Conservation (phyloP, 345 rosid species). For the Pugionium cornutum region DNA sequence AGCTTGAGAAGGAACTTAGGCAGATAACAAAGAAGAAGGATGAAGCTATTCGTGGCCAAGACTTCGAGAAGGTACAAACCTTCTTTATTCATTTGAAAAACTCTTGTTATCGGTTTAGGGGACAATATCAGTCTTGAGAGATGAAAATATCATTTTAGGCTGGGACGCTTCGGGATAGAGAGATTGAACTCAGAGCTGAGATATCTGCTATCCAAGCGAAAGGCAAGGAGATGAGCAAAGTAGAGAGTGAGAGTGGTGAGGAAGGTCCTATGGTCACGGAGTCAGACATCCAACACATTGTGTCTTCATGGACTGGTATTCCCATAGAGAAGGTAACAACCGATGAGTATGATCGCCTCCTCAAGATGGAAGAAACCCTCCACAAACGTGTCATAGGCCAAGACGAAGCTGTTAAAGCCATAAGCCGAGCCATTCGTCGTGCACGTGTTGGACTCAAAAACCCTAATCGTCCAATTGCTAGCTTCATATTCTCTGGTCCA, state of each 20-base stretch:
- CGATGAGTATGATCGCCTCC: conserved; percentile 87
- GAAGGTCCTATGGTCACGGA: conserved; percentile 83
- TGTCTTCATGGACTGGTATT: conserved; percentile 94
- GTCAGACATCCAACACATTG: conserved; percentile 87
- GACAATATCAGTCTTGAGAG: conserved; percentile 5
- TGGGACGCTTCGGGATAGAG: conserved; percentile 87
- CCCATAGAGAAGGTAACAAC: conserved; percentile 93
- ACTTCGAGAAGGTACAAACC: conserved; percentile 79
- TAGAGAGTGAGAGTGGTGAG: conserved; percentile 86
- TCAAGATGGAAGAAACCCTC: conserved; percentile 94
- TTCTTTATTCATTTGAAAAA: conserved; percentile 2
- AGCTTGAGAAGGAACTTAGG: conserved; percentile 95
- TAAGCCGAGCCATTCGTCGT: conserved; percentile 60
- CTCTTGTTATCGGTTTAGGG: neutral
- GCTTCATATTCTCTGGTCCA: conserved; percentile 66
- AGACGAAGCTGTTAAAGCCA: conserved; percentile 90
- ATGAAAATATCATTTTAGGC: conserved; percentile 55
- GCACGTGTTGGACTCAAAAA: conserved; percentile 65
- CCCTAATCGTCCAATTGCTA: conserved; percentile 64
- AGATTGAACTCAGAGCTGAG: conserved; percentile 94
- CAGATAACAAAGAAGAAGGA: conserved; percentile 93
- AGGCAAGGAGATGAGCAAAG: conserved; percentile 96
- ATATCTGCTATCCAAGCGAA: conserved; percentile 76
- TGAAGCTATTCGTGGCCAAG: conserved; percentile 92
- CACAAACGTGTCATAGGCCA: conserved; percentile 91